Conservation (phyloP, 2,329 filamentous ascomycete species). For the Ascocoryne sarcoides region DNA sequence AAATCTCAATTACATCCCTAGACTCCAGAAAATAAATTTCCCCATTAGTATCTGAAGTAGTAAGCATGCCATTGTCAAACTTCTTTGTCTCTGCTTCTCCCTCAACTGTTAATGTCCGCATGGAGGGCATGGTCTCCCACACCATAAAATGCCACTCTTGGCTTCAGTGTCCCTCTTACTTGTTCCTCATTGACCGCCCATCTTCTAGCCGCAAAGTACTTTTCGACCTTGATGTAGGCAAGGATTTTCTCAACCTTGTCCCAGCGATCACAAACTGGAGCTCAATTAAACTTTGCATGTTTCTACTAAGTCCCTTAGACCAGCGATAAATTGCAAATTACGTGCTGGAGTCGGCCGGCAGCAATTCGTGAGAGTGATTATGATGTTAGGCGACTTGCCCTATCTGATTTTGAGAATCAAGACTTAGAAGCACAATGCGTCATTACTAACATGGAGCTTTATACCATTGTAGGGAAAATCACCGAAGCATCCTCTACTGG, state of each 20-base stretch:
- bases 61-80: neutral
- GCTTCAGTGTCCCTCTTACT: neutral
- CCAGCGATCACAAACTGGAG: slow-evolving; percentile 19
- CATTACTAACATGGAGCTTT: no score
- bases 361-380: no score
- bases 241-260: slow-evolving; percentile 26
- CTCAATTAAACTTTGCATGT: no score
- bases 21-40: neutral
- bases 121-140: neutral
- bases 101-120: neutral
- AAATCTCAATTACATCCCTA: neutral
- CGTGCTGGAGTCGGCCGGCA: no score
- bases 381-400: no score
- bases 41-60: neutral
- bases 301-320: no score
- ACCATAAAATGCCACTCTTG: neutral
- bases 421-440: no score
- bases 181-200: slow-evolving; percentile 12
- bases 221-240: slow-evolving; percentile 27
- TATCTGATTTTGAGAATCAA: no score
- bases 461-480: no score
- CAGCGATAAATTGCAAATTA: no score
- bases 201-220: slow-evolving; percentile 7
- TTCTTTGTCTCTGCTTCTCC: neutral
- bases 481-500: no score